Conservation (phyloP, 2,329 filamentous ascomycete species). For the Trichophyton verrucosum region DNA sequence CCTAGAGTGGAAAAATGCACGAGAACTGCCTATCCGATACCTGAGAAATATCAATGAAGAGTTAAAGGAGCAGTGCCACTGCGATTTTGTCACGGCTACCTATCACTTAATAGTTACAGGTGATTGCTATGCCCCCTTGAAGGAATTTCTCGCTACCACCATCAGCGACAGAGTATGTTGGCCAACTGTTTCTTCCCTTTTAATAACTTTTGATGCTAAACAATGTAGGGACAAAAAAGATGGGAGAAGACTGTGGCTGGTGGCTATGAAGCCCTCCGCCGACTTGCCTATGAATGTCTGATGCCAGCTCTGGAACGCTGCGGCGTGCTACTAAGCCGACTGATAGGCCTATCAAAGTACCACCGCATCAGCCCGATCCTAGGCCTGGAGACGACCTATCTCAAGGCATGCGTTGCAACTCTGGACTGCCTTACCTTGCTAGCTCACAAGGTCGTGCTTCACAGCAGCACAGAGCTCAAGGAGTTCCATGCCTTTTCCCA, state of each 20-base stretch:
- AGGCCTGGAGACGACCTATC: conserved; percentile 52
- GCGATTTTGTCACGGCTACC: conserved; percentile 59
- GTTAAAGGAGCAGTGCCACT: conserved; percentile 51
- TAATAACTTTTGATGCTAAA: neutral
- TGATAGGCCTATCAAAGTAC: conserved; percentile 73
- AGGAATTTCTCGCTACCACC: conserved; percentile 80
- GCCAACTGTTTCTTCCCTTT: neutral
- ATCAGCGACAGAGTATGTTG: conserved; percentile 59
- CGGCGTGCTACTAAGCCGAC: conserved; percentile 64
- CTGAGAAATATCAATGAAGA: conserved; percentile 65
- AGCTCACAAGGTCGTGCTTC: conserved; percentile 58
- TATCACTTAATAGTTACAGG: conserved; percentile 80
- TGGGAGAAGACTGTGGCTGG: conserved; percentile 82
- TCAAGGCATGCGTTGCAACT: conserved; percentile 52
- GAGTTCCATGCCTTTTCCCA: conserved; percentile 66
- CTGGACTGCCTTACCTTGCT: conserved; percentile 64
- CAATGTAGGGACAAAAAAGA: conserved; percentile 67
- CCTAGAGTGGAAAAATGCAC: conserved; percentile 69
- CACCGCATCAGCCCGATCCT: conserved; percentile 54
- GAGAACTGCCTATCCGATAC: conserved; percentile 68
- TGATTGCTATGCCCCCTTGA: conserved; percentile 59
- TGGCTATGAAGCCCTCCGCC: conserved; percentile 64
- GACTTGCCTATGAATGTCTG: conserved; percentile 73
- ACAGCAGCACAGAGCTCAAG: conserved; percentile 62
- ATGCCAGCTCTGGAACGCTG: conserved; percentile 78